phyloP scores from a whole-genome alignment of 306 rosid species.

The Ziziphus jujuba region DNA sequence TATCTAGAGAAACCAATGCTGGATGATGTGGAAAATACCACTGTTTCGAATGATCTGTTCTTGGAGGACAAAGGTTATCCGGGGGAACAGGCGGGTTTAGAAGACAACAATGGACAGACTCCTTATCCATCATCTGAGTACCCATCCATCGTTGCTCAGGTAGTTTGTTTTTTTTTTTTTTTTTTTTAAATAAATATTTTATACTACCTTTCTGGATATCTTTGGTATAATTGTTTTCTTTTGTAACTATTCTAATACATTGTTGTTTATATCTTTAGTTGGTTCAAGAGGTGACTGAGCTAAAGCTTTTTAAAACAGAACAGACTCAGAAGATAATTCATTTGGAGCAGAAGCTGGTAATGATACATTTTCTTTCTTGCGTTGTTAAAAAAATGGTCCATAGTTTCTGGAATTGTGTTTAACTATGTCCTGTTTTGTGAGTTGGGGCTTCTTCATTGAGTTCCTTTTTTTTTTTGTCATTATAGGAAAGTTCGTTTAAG shows the following conservation, averaged over 20 bases:
- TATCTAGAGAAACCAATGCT: not conserved
- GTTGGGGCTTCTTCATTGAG: not conserved
- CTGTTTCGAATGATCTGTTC: not conserved
- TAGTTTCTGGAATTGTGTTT: not conserved
- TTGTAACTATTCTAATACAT: constrained; percentile 8
- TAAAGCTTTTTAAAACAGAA: constrained; percentile 33
- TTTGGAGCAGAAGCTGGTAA: constrained; percentile 67
- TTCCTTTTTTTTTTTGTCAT: not conserved
- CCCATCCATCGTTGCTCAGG: constrained; percentile 38
- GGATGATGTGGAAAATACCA: constrained; percentile 5
- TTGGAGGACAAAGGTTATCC: constrained; percentile 11
- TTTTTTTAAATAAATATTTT: too few relatives aligned
- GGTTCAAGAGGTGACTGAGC: constrained; percentile 52
- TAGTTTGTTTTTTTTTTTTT: constrained; percentile 16
- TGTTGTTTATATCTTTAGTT: constrained; percentile 33
- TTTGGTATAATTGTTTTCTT: not conserved
- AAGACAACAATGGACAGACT: constrained; percentile 35
- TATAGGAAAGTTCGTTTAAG: not conserved
- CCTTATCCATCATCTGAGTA: constrained; percentile 22
- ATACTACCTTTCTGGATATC: not conserved
- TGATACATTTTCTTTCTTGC: not conserved
- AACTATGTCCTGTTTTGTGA: not conserved
- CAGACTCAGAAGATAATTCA: constrained; percentile 36
- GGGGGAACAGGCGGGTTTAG: constrained; percentile 16
- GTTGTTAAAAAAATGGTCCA: too few relatives aligned